Base-by-base conservation (phyloP, 805 yeast species). In the Wickerhamiella sergipiensis region DNA sequence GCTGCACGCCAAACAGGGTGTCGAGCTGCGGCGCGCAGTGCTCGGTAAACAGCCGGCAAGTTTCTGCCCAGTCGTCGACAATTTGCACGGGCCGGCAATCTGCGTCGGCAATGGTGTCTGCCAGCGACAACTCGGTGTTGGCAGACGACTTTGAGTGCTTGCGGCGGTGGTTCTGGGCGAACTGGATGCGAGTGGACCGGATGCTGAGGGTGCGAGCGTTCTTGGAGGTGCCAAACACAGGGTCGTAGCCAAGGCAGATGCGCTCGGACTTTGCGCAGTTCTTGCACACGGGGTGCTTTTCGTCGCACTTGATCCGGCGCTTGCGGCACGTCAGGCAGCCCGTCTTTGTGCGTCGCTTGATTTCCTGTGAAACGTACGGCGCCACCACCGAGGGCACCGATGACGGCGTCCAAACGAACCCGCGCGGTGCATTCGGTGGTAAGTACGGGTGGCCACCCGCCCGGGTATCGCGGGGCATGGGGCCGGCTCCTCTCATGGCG, bases 241-340 rank as follows among this genome's bases (percentile, higher is more conserved):
- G 62, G 50, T 77, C 84, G 61, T 83, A 82, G 4, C 87, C 88
- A n/a, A 78, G 65, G 57, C 89, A 83, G 10, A 74, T 73, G 52
- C 81, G 80, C 60, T 77, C 77, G 22, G 79, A 71, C 51, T 81
- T 73, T 57, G 78, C 80, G 62, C 89, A 83, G 59, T 83, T 82
- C 57, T 69, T 71, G 62, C 89, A 83, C 51, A 73, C 70, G 1
- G 88, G 87, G 58, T 79, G 81, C 47, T 80, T 64, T 67, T 83
- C 89, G 64, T 83, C 89, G 64, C 89, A 83, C 66, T 82, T 82
- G 59, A 82, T 80, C 45, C 88, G 69, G 54, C 88, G 67, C 60
- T 78, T 75, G 33, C 88, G 71, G 62, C 89, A 83, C 1, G 89
- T 83, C 51, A 81, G 64, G 62, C 89, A 83, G 2, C 90, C 90